Conservation (phyloP, 2,329 filamentous ascomycete genomes). For the Zymoseptoria tritici region DNA sequence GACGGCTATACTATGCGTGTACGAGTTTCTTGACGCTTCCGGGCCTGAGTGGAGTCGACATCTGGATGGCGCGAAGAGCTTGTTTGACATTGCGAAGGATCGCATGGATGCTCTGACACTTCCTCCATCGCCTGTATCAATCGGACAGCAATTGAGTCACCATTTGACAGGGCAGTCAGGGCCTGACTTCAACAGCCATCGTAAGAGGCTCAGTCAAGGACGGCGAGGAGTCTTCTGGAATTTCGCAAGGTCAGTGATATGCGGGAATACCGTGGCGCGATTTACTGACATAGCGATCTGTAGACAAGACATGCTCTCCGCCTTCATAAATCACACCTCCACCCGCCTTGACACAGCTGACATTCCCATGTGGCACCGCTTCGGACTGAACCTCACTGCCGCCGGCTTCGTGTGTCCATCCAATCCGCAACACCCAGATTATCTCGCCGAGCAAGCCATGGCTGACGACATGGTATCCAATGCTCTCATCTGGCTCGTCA, state of each 20-base stretch:
- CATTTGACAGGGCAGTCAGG: slow-evolving; percentile 7
- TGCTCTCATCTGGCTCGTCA: slow-evolving; percentile 57
- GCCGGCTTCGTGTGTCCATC: slow-evolving; percentile 45
- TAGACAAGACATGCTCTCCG: slow-evolving; percentile 57
- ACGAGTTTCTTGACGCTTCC: slow-evolving; percentile 60
- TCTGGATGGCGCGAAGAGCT: slow-evolving; percentile 57
- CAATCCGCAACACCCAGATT: slow-evolving; percentile 39
- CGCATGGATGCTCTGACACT: slow-evolving; percentile 41
- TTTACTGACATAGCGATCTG: background rate
- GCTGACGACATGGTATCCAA: slow-evolving; percentile 59
- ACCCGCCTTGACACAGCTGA: slow-evolving; percentile 57
- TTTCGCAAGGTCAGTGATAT: slow-evolving; percentile 39
- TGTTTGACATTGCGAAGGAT: slow-evolving; percentile 50
- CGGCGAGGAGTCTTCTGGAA: slow-evolving; percentile 60
- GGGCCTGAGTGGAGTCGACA: slow-evolving; percentile 57
- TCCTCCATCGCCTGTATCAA: slow-evolving; percentile 31
- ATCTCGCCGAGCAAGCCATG: slow-evolving; percentile 41
- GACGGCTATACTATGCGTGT: slow-evolving; percentile 59
- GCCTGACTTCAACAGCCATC: slow-evolving; percentile 1
- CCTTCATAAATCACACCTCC: slow-evolving; percentile 55
- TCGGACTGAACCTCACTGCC: slow-evolving; percentile 52
- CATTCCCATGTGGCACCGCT: slow-evolving; percentile 56
- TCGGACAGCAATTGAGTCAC: slow-evolving; percentile 17
- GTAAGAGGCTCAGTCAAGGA: slow-evolving; percentile 43
- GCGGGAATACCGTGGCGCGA: background rate